phyloP scores from a whole-genome alignment of 345 rosid genomes.

The Eucalyptus polyanthemos region DNA sequence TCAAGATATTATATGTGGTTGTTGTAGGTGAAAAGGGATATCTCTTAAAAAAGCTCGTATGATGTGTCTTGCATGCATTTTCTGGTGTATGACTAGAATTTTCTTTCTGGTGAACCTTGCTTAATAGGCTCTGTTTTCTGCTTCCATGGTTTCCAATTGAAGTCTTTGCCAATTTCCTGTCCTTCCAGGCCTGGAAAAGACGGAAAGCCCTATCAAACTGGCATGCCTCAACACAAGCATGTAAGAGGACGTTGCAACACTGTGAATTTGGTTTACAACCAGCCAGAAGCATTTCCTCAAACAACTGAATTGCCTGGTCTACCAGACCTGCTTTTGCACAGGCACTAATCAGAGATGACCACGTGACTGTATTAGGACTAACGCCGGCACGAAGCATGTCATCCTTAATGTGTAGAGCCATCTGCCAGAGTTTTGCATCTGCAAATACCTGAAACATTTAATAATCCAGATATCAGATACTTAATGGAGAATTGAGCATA shows the following conservation, averaged over 20 bases:
- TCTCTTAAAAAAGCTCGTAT: slow-evolving; percentile 26
- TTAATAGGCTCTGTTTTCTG: background rate
- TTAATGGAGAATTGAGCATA: background rate
- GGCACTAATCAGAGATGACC: slow-evolving; percentile 93
- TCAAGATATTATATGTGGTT: slow-evolving; percentile 60
- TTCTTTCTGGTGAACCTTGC: background rate
- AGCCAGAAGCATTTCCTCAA: slow-evolving; percentile 77
- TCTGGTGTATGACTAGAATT: background rate
- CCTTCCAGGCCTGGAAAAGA: slow-evolving; percentile 63
- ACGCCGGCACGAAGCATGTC: slow-evolving; percentile 76
- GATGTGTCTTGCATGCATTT: slow-evolving; percentile 10
- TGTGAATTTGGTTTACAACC: slow-evolving; percentile 82
- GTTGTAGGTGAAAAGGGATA: slow-evolving; percentile 58
- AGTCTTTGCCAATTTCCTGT: slow-evolving; percentile 14
- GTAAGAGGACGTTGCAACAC: slow-evolving; percentile 75
- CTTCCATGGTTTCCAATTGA: slow-evolving; percentile 1
- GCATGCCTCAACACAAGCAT: slow-evolving; percentile 85
- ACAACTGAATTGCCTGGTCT: slow-evolving; percentile 61
- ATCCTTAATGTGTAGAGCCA: slow-evolving; percentile 76
- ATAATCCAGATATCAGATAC: background rate
- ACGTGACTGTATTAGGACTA: slow-evolving; percentile 58
- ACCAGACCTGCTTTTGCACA: slow-evolving; percentile 87
- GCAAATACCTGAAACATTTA: slow-evolving; percentile 53
- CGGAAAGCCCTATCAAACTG: slow-evolving; percentile 94
- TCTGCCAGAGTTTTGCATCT: slow-evolving; percentile 84